These are phyloP conservation scores for Dryas integrifolia DNA, from an alignment of 331 rosid species.

Conservation along the genomic window DNA sequence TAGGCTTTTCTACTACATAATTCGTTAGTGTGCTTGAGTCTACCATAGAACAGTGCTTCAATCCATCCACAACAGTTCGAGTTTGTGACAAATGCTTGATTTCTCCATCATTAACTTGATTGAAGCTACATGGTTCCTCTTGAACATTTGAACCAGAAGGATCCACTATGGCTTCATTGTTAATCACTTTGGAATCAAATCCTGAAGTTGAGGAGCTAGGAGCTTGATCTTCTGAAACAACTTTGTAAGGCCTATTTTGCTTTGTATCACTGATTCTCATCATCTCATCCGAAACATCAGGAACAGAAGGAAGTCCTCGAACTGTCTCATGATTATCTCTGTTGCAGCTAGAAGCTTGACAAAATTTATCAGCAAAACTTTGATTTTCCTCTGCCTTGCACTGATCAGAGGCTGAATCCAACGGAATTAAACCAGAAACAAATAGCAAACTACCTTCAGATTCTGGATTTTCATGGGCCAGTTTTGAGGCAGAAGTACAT, in stretches of 20 bases:
- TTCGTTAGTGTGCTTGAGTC: slow-evolving; percentile 9
- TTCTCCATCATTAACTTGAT: slow-evolving; percentile 38
- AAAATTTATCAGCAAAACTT: slow-evolving; percentile 10
- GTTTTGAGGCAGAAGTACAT: slow-evolving; percentile 32
- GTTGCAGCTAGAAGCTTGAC: slow-evolving; percentile 19
- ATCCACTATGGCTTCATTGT: slow-evolving; percentile 30
- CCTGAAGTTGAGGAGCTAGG: background rate
- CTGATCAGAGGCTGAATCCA: slow-evolving; percentile 20
- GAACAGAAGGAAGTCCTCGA: slow-evolving; percentile 20
- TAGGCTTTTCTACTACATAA: slow-evolving; percentile 32
- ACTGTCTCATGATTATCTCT: slow-evolving; percentile 24
- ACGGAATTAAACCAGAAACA: slow-evolving; percentile 12
- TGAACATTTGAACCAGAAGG: slow-evolving; percentile 34
- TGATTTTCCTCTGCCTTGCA: slow-evolving; percentile 19
- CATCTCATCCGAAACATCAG: slow-evolving; percentile 7
- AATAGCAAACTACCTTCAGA: slow-evolving; percentile 1
- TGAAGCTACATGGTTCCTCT: slow-evolving; percentile 32
- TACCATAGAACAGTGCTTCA: slow-evolving; percentile 39
- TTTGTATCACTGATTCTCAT: slow-evolving; percentile 10
- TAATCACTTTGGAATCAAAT: slow-evolving; percentile 22
- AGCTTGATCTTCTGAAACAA: slow-evolving; percentile 21
- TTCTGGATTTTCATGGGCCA: slow-evolving; percentile 10
- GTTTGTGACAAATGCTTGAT: slow-evolving; percentile 24
- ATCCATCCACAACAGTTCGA: slow-evolving; percentile 29
- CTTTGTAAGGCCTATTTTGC: slow-evolving; percentile 9